Evolutionary conservation across 257 asterid species (phyloP).

Genomic region (Voacanga thouarsii): DNA sequence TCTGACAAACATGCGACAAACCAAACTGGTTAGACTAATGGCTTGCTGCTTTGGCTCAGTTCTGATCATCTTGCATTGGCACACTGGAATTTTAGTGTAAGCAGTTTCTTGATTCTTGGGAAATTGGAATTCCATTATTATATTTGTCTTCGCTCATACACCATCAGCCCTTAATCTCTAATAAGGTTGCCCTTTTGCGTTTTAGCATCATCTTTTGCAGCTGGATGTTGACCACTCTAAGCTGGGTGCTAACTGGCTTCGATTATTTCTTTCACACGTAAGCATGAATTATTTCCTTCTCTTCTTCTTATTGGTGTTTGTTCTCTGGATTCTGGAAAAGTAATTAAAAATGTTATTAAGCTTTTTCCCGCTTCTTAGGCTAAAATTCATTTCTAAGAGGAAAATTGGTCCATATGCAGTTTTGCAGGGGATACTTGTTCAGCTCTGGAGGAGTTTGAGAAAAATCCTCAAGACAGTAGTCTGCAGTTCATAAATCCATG

Average conservation of each 20-base stretch:
- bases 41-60: slow-evolving; percentile 60
- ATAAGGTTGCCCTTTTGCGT: slow-evolving; percentile 5
- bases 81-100: slow-evolving; percentile 51
- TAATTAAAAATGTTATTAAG: background rate
- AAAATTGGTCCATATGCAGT: slow-evolving; percentile 20
- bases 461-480: slow-evolving; percentile 40
- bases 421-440: slow-evolving; percentile 50
- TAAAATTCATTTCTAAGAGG: background rate
- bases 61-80: slow-evolving; percentile 42
- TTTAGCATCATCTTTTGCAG: slow-evolving; percentile 45
- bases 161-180: background rate
- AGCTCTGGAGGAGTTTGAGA: slow-evolving; percentile 36
- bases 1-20: slow-evolving; percentile 28
- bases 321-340: background rate
- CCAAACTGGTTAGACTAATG: slow-evolving; percentile 47
- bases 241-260: slow-evolving; percentile 51
- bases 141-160: background rate
- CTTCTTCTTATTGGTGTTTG: background rate
- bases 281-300: slow-evolving; percentile 21
- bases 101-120: slow-evolving; percentile 5
- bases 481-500: slow-evolving; percentile 43
- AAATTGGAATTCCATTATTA: background rate
- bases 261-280: slow-evolving; percentile 49
- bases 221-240: slow-evolving; percentile 49
- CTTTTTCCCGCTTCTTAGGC: background rate